Conservation (phyloP, 352 stramenopile genomes). For the Phytophthora idaei region DNA sequence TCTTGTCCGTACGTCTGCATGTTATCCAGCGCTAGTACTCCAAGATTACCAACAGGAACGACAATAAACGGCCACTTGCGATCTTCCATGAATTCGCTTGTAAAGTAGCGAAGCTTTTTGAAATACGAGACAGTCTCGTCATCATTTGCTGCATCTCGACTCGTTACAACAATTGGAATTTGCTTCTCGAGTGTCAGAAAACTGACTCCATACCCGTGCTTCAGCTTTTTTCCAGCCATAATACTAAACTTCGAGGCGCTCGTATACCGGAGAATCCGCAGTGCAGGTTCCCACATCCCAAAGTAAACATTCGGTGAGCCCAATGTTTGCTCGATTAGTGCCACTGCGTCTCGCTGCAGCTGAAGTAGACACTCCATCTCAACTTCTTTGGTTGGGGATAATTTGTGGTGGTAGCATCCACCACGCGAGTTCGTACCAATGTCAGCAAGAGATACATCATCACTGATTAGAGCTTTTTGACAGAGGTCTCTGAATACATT, state of each 20-base stretch:
- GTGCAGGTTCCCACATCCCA: constrained; percentile 59
- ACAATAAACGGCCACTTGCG: constrained; percentile 71
- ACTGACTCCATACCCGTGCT: constrained; percentile 60
- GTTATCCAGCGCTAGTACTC: constrained; percentile 70
- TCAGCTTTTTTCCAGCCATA: constrained; percentile 70
- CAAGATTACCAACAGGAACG: constrained; percentile 53
- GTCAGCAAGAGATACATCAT: not conserved
- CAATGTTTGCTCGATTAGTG: constrained; percentile 44
- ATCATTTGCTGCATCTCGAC: constrained; percentile 16
- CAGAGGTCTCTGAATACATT: constrained; percentile 35
- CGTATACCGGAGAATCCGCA: constrained; percentile 54
- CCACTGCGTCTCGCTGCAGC: constrained; percentile 43
- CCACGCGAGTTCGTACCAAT: not conserved
- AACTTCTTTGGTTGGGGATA: constrained; percentile 50
- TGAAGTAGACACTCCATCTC: constrained; percentile 41
- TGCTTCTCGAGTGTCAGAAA: constrained; percentile 52
- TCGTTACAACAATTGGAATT: constrained; percentile 46
- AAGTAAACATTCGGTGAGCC: constrained; percentile 61
- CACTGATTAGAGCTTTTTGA: constrained; percentile 22
- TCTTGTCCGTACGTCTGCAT: constrained; percentile 55
- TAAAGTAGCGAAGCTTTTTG: constrained; percentile 50
- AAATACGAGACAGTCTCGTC: constrained; percentile 2
- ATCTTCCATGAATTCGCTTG: constrained; percentile 19
- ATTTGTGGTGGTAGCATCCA: constrained; percentile 11
- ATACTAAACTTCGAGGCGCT: constrained; percentile 53